These are phyloP conservation scores for Arthroderma sp. DNA, from an alignment of 2,329 filamentous ascomycete species.

Conservation along the genomic window DNA sequence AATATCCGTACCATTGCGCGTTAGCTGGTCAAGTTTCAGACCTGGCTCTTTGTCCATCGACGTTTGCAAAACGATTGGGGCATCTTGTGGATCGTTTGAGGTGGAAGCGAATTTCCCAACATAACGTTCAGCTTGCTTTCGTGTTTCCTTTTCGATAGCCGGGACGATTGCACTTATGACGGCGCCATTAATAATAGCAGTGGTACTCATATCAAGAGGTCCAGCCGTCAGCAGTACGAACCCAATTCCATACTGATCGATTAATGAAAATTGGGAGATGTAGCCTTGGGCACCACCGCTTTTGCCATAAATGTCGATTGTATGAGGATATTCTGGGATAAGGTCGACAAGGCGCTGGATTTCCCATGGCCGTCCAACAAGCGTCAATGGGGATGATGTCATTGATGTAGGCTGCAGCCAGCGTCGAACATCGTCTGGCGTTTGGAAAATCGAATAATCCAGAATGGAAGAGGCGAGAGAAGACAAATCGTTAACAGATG, in stretches of 20 bases:
- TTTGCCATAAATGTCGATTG: conserved; percentile 24
- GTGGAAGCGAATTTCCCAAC: conserved; percentile 7
- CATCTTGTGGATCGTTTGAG: not conserved
- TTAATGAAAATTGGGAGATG: conserved; percentile 22
- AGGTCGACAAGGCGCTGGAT: conserved; percentile 20
- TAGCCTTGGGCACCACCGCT: conserved; percentile 24
- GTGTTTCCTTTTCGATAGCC: conserved; percentile 17
- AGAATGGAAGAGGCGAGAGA: conserved; percentile 20
- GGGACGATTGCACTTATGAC: conserved; percentile 18
- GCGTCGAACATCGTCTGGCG: conserved; percentile 13
- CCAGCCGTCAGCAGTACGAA: conserved; percentile 22
- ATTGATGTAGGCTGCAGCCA: conserved; percentile 27
- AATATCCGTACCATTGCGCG: conserved; percentile 11
- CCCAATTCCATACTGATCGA: conserved; percentile 26
- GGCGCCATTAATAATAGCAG: conserved; percentile 17
- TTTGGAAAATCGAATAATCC: conserved; percentile 15
- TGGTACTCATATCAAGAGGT: conserved; percentile 12
- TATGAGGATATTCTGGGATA: conserved; percentile 17
- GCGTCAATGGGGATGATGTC: conserved; percentile 17
- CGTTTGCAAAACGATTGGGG: conserved; percentile 4
- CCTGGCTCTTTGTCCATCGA: conserved; percentile 10
- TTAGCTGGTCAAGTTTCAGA: conserved; percentile 10
- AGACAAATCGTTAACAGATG: conserved; percentile 22
- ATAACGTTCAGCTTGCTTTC: conserved; percentile 15
- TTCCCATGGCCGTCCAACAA: conserved; percentile 29